These are phyloP conservation scores for Spinacia oleracea DNA, from an alignment of 179 eudicot genomes.

Conservation along the genomic window DNA sequence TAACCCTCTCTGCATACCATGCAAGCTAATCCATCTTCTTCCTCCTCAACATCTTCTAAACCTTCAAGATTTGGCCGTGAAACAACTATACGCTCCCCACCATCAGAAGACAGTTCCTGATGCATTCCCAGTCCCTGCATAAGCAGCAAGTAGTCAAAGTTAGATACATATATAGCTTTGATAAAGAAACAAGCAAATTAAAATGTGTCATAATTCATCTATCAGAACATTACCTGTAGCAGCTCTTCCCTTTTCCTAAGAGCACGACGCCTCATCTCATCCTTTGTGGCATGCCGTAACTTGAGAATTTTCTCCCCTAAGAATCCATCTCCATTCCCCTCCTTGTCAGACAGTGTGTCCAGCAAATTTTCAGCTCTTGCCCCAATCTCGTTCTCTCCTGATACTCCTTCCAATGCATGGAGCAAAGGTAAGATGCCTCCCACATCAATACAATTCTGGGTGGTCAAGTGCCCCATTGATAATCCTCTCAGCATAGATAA, in stretches of 20 bases:
- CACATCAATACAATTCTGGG: constrained; percentile 78
- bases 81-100: constrained; percentile 90
- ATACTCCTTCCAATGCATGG: constrained; percentile 93
- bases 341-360: constrained; percentile 89
- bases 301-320: constrained; percentile 69
- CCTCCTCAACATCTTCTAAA: constrained; percentile 91
- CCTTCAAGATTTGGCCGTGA: constrained; percentile 87
- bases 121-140: constrained; percentile 81
- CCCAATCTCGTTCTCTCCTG: constrained; percentile 96
- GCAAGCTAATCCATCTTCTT: constrained; percentile 96
- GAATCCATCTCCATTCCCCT: constrained; percentile 85
- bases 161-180: neutral
- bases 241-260: constrained; percentile 76
- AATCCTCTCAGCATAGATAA: constrained; percentile 95
- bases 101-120: constrained; percentile 82
- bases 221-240: constrained; percentile 66
- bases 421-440: constrained; percentile 89
- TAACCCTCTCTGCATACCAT: constrained; percentile 99
- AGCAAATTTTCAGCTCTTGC: constrained; percentile 97
- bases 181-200: neutral
- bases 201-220: neutral
- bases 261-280: constrained; percentile 96
- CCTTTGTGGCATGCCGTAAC: constrained; percentile 85
- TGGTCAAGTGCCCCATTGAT: constrained; percentile 90
- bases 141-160: constrained; percentile 15